Conservation (phyloP, 306 rosid species). For the Trifolium subterraneum region DNA sequence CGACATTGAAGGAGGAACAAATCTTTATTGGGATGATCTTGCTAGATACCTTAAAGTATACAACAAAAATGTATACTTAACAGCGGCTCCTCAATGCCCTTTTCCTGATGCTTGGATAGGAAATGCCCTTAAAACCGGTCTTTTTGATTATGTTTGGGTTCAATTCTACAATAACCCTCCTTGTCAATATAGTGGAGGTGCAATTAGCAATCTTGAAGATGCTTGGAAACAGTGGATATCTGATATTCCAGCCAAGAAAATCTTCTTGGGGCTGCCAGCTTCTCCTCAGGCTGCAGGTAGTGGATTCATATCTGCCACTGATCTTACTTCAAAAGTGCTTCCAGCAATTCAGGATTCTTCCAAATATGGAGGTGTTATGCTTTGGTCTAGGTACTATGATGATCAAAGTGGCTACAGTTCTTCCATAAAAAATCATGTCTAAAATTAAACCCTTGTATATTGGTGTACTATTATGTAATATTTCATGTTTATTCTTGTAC, state of each 20-base stretch:
- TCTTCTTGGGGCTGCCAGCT: constrained; percentile 53
- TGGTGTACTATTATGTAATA: too few species aligned
- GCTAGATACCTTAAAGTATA: constrained; percentile 48
- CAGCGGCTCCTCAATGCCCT: constrained; percentile 54
- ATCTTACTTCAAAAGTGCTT: constrained; percentile 52
- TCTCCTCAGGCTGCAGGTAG: constrained; percentile 47
- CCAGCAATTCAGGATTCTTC: constrained; percentile 47
- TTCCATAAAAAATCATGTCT: constrained; percentile 46
- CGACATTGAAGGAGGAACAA: constrained; percentile 50
- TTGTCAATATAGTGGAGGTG: constrained; percentile 41
- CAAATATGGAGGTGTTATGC: constrained; percentile 52
- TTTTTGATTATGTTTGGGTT: constrained; percentile 50
- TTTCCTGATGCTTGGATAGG: constrained; percentile 54
- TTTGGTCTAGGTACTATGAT: constrained; percentile 54
- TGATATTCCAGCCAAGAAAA: constrained; percentile 43
- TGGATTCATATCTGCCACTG: constrained; percentile 44
- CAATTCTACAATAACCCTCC: constrained; percentile 56
- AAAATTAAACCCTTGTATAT: not conserved
- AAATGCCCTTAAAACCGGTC: constrained; percentile 49
- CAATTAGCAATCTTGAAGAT: constrained; percentile 40
- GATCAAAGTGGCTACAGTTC: constrained; percentile 45
- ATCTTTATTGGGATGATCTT: constrained; percentile 43
- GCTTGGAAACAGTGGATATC: constrained; percentile 53
- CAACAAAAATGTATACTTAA: constrained; percentile 35
- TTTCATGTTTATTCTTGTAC: too few species aligned